Percentiles rank a stretch among this genome's conserved stretches.
Conservation (phyloP, 257 asterid genomes). For the Capsicum baccatum region DNA sequence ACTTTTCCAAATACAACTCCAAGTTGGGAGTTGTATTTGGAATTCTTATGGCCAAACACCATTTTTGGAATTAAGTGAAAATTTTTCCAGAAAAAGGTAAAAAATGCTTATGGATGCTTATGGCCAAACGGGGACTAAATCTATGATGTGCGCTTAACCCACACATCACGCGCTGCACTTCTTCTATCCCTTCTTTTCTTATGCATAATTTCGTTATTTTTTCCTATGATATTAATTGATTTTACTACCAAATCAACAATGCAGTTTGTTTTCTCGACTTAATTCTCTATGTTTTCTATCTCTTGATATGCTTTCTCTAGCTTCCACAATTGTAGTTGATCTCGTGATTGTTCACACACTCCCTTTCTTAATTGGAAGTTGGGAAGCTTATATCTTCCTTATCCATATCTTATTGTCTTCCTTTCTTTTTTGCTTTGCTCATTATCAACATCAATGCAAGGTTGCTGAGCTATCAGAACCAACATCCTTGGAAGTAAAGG, state of each 20-base stretch:
- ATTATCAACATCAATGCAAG: slow-evolving; percentile 33
- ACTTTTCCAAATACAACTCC: no score
- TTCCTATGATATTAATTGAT: background rate
- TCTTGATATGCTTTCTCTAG: background rate
- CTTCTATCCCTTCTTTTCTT: background rate
- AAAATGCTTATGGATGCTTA: no score
- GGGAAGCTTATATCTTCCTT: background rate
- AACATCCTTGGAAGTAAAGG: slow-evolving; percentile 71
- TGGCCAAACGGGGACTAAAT: no score
- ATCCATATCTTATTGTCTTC: background rate
- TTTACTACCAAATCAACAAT: slow-evolving; percentile 1
- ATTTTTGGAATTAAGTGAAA: no score
- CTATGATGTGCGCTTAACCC: no score
- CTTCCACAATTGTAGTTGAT: slow-evolving; percentile 13
- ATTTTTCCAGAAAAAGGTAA: no score
- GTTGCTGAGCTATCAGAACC: slow-evolving; percentile 96
- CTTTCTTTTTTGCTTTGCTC: background rate
- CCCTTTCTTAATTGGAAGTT: slow-evolving; percentile 19
- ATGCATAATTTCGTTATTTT: background rate
- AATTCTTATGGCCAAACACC: no score
- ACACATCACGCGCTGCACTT: background rate
- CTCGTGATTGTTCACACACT: background rate
- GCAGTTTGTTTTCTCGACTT: background rate
- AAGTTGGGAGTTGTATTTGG: no score
- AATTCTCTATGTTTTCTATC: background rate